Evolutionary conservation across 2,329 filamentous ascomycete genomes (phyloP).

Genomic region (Ophiostoma triangulosporum): DNA sequence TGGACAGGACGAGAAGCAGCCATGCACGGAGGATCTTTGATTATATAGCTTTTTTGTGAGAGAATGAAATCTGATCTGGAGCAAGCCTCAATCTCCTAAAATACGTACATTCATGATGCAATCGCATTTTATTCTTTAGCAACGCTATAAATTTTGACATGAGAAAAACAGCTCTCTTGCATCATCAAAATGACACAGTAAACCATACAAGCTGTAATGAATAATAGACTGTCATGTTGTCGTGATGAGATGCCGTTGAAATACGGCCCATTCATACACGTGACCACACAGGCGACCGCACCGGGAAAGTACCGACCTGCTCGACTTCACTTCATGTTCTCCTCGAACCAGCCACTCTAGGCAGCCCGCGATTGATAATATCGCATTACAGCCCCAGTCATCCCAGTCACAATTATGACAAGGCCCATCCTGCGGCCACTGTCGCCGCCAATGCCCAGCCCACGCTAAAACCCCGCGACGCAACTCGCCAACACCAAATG

Average conservation of each 20-base stretch:
- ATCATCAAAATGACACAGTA: no score
- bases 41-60: no score
- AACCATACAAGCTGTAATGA: background rate
- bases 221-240: background rate
- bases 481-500: slow-evolving; percentile 45
- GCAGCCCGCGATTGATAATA: background rate
- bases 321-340: background rate
- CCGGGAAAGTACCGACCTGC: background rate
- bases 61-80: no score
- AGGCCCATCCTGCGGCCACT: no score
- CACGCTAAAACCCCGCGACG: slow-evolving; percentile 57
- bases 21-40: no score
- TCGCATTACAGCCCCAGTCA: background rate
- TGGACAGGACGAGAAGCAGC: no score
- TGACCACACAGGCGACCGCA: background rate
- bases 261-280: background rate
- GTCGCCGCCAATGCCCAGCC: slow-evolving; percentile 18
- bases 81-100: no score
- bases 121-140: no score
- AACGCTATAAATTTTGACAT: no score
- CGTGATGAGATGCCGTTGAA: background rate
- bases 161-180: no score
- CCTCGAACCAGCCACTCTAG: background rate
- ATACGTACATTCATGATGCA: no score
- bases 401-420: background rate